These are phyloP conservation scores for Spinacia oleracea DNA, from an alignment of 179 eudicot species.

Conservation along the genomic window DNA sequence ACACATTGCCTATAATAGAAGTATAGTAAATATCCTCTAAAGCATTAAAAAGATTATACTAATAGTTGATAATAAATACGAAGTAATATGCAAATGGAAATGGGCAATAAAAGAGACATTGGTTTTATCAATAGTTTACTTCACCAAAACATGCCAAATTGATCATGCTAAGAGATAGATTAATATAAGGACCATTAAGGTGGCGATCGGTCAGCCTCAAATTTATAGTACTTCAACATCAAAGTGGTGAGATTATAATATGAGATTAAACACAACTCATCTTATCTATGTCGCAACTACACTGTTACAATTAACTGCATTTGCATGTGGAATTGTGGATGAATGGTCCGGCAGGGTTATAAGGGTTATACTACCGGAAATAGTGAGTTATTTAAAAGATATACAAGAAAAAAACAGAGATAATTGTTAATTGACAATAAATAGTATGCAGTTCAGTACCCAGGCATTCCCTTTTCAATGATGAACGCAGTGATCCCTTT, in stretches of 20 bases:
- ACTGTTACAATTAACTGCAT: background rate
- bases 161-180: background rate
- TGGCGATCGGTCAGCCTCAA: background rate
- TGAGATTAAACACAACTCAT: background rate
- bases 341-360: background rate
- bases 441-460: constrained; percentile 43
- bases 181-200: too few species aligned
- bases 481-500: constrained; percentile 98
- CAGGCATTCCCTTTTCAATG: constrained; percentile 93
- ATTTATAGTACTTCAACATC: background rate
- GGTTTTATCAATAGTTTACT: background rate
- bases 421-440: background rate
- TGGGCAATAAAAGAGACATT: background rate
- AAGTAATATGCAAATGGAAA: background rate
- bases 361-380: too few species aligned
- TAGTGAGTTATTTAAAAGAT: background rate
- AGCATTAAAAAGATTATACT: background rate
- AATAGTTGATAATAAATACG: background rate
- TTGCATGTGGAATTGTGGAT: background rate
- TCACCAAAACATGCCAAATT: background rate
- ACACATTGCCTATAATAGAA: background rate
- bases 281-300: too few species aligned
- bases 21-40: background rate
- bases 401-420: background rate
- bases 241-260: background rate